Evolutionary conservation across 495 filamentous ascomycete species (phyloP), one percentile per base, ranked within the genome.

Genomic region (Trichoderma gamsii): DNA sequence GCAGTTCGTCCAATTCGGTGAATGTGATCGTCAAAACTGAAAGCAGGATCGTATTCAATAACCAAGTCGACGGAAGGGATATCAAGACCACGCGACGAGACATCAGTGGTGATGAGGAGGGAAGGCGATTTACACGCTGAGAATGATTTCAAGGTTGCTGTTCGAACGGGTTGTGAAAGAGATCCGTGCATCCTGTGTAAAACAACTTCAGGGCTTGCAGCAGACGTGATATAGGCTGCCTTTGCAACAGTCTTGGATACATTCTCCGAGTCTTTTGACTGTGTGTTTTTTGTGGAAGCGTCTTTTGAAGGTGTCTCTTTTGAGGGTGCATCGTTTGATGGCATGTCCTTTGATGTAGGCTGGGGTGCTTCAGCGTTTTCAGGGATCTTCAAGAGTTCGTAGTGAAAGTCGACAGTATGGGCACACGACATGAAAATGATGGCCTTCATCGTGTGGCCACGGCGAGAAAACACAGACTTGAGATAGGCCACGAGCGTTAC

Each of bases 381-480:
- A 15, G 85, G 79, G 38, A 87, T 73, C n/a, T 79, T 88, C 70
- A 99, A 88, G n/a, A 97, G 77, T 64, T 96, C 89, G 72, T 92
- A 98, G 74, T 97, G 93, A 75, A 96, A 99, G 74, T 99, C 92
- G 63, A 98, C 95, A 12, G 90, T 94, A 73, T 99, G 96, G 18
- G 95, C 93, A 72, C 96, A 98, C 1, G 93, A 96, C 49, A 99
- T 90, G 77, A 99, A 99, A 65, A 98, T 86, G 69, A 98, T 97
- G 4, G 90, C 89, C 76, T 98, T 97, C 88, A 94, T 96, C 25
- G 95, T 88, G 2, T 92, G 90, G 0, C 92, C 92, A 76, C 89
- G 89, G 16, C 93, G 85, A 69, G 90, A 87, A 72, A 98, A 98
- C 0, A 94, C 86, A 21, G 91, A 86, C 73, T 92, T 96, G 43